Percentiles rank a stretch among this genome's conserved stretches.
Evolutionary conservation across 768 basidiomycete genomes (phyloP).

Genomic region (Leccinum pellstonianum): DNA sequence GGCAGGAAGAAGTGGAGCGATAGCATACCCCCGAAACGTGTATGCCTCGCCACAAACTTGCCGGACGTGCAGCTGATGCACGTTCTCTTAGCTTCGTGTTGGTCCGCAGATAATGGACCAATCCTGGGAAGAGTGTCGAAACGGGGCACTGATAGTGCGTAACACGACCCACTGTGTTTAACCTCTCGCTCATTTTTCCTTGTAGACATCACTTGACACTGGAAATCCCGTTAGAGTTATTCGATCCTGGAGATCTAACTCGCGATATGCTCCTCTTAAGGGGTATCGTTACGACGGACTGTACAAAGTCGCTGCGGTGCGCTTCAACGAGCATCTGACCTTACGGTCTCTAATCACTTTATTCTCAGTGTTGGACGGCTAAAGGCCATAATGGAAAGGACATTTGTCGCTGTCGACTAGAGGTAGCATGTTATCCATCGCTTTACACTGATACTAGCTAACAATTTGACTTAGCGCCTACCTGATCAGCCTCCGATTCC

Average conservation of each 20-base stretch:
- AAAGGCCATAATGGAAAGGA: slow-evolving; percentile 12
- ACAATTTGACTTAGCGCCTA: slow-evolving; percentile 20
- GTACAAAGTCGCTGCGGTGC: slow-evolving; percentile 26
- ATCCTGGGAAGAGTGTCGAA: slow-evolving; percentile 15
- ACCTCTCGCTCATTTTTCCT: not conserved
- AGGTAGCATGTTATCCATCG: slow-evolving; percentile 10
- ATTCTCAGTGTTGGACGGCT: slow-evolving; percentile 21
- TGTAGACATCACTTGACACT: slow-evolving; percentile 23
- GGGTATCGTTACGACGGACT: slow-evolving; percentile 34
- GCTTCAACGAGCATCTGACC: not conserved
- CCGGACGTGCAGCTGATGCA: not conserved
- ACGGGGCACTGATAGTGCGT: slow-evolving; percentile 23
- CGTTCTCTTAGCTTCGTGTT: slow-evolving; percentile 8
- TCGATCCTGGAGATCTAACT: slow-evolving; percentile 19
- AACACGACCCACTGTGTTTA: not conserved
- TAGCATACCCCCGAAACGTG: slow-evolving; percentile 18
- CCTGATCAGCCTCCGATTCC: slow-evolving; percentile 25
- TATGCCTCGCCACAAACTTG: slow-evolving; percentile 12
- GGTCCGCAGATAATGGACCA: slow-evolving; percentile 28
- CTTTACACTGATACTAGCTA: not conserved
- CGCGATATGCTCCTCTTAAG: slow-evolving; percentile 25
- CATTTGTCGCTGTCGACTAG: slow-evolving; percentile 29
- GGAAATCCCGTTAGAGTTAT: slow-evolving; percentile 27
- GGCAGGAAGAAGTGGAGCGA: slow-evolving; percentile 17
- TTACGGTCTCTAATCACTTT: not conserved